Evolutionary conservation across 805 yeast genomes (phyloP), one percentile per base, ranked within the genome.

Genomic region (Saccharomyces cerevisiae): DNA sequence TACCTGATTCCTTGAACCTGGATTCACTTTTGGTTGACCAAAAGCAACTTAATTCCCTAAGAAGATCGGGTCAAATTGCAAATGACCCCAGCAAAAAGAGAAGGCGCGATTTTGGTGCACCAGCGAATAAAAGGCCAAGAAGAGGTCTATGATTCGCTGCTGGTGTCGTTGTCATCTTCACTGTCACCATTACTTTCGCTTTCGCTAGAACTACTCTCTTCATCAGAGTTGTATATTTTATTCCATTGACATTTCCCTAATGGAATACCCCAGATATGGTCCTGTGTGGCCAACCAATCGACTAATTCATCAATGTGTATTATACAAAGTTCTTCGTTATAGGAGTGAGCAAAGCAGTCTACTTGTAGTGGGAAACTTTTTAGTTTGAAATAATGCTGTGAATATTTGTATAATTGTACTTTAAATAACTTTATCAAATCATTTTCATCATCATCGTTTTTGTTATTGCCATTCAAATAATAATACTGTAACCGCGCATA

Each of bases 1-100:
- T 91, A 30, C 97, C 97, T 0, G 98, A 91, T 61, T 84, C 90
- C 21, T 71, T 91, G 58, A 89, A 92, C 54, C 70, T 92, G 50
- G 92, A 86, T 55, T 70, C 77, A 17, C 66, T 85, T 30, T 70
- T 86, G 50, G 78, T 81, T 17, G 86, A 81, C 55, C 65, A 67
- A 26, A 54, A 55, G 29, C 65, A 68, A 50, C 49, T 67, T 48
- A 64, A 63, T 30, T 60, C 56, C 46, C 51, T 69, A 49, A 62
- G 69, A 46, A 62, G 62, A 52, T 48, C 60, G 6, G 72, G 71
- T 2, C 64, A 63, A 56, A 56, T 69, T 2, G 48, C 58, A 8
- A 59, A 60, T 48, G 68, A 63, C 21, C 32, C 58, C 8, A 60
- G 52, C 36, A 63, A 54, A 46, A 64, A 65, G 57, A 65, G 70